phyloP scores from a whole-genome alignment of 2,329 filamentous ascomycete species.

The Nemania diffusa region DNA sequence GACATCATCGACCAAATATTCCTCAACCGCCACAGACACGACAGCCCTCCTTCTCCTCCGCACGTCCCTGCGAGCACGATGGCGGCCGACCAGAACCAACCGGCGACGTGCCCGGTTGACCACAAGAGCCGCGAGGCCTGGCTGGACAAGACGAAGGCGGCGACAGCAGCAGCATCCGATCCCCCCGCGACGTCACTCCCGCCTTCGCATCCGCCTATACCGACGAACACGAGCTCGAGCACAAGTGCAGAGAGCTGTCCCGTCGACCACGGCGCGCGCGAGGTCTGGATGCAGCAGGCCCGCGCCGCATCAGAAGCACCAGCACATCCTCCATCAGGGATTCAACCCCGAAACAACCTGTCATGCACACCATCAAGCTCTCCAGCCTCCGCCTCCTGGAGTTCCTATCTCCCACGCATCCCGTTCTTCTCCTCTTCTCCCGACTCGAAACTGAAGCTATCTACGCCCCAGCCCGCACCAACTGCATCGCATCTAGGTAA shows the following conservation, averaged over 20 bases:
- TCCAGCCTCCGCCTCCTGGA: conserved; percentile 58
- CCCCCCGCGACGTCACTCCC: conserved; percentile 44
- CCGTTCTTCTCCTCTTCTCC: conserved; percentile 52
- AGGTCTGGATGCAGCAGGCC: conserved; percentile 67
- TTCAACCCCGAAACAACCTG: not conserved
- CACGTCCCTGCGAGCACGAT: conserved; percentile 25
- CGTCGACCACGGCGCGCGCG: conserved; percentile 74
- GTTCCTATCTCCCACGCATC: conserved; percentile 56
- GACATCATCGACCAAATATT: conserved; percentile 35
- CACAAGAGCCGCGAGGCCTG: conserved; percentile 88
- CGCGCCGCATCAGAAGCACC: conserved; percentile 38
- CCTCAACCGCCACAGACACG: conserved; percentile 21
- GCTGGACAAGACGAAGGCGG: conserved; percentile 74
- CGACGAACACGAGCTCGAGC: conserved; percentile 29
- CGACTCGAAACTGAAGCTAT: conserved; percentile 13
- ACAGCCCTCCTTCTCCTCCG: not conserved
- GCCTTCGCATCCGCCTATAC: conserved; percentile 43
- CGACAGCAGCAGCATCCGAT: conserved; percentile 51
- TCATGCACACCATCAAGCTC: conserved; percentile 47
- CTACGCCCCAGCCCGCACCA: conserved; percentile 27
- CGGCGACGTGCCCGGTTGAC: conserved; percentile 82
- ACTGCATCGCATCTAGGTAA: conserved; percentile 61
- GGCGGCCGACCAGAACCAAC: conserved; percentile 38
- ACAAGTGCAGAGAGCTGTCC: conserved; percentile 68
- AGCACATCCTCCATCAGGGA: conserved; percentile 43